Conservation (phyloP, 371 early-diverging fungal species). For the Actinomortierella wolfii region DNA sequence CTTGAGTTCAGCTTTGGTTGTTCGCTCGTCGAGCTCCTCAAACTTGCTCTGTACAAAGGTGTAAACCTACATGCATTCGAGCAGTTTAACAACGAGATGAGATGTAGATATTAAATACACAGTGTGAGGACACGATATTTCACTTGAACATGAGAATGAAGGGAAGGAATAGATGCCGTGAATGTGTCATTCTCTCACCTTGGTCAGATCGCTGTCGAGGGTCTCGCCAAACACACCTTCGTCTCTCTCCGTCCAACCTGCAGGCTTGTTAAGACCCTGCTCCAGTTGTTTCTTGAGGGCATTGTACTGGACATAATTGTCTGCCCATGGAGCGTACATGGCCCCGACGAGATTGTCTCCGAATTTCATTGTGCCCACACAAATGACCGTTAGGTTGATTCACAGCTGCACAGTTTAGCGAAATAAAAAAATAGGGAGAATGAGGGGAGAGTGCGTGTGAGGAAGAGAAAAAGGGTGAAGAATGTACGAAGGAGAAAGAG, state of each 20-base stretch:
- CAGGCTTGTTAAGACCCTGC: conserved; percentile 42
- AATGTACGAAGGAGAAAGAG: background rate
- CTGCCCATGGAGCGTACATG: conserved; percentile 72
- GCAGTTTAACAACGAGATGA: background rate
- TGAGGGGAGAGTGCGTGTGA: background rate
- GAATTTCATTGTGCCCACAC: conserved; percentile 75
- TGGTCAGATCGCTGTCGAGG: conserved; percentile 90
- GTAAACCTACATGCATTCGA: too few relatives aligned
- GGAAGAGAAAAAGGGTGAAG: background rate
- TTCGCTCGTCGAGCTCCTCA: conserved; percentile 86
- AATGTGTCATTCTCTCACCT: conserved; percentile 49
- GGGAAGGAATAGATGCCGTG: too few relatives aligned
- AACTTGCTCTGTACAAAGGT: conserved; percentile 89
- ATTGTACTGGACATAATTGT: conserved; percentile 85
- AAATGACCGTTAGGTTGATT: background rate
- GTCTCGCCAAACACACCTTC: conserved; percentile 88
- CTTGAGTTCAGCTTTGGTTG: conserved; percentile 65
- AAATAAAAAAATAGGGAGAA: background rate
- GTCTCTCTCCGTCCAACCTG: conserved; percentile 69
- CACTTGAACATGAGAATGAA: background rate
- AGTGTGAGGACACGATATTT: background rate
- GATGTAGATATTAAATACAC: too few relatives aligned
- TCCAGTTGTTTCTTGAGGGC: conserved; percentile 77
- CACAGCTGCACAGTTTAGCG: too few relatives aligned
- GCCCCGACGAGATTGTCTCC: conserved; percentile 69